Percentiles rank a stretch among this genome's conserved stretches.
phyloP scores from a whole-genome alignment of 208 protist genomes.

The Leishmania braziliensis region DNA sequence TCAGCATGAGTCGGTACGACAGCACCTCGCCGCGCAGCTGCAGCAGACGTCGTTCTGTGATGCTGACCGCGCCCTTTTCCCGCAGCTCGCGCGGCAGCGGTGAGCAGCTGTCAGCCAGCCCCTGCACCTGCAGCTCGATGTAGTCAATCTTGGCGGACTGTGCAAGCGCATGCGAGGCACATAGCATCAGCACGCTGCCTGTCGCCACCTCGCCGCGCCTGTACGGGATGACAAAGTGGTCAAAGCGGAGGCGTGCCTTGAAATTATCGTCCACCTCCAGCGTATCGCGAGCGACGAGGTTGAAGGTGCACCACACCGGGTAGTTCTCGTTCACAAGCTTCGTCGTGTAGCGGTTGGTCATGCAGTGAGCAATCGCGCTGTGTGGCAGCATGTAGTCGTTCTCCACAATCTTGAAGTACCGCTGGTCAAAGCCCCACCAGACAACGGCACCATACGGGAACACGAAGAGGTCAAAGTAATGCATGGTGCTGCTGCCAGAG shows the following conservation, averaged over 20 bases:
- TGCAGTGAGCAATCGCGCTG: constrained; percentile 51
- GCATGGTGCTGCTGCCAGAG: neutral
- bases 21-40: constrained; percentile 75
- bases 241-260: constrained; percentile 57
- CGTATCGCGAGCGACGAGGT: constrained; percentile 50
- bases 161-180: constrained; percentile 69
- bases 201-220: constrained; percentile 59
- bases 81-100: constrained; percentile 69
- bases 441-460: constrained; percentile 80
- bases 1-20: constrained; percentile 79
- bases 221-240: constrained; percentile 81
- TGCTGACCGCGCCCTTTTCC: constrained; percentile 60
- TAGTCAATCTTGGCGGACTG: constrained; percentile 87
- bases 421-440: constrained; percentile 82
- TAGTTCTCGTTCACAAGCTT: constrained; percentile 78
- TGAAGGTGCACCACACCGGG: constrained; percentile 85
- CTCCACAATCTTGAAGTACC: constrained; percentile 82
- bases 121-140: constrained; percentile 75
- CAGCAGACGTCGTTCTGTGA: constrained; percentile 66
- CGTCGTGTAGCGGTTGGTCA: constrained; percentile 73
- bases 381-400: constrained; percentile 81
- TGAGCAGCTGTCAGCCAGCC: constrained; percentile 65
- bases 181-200: constrained; percentile 70
- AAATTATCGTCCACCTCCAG: constrained; percentile 74
- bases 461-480: constrained; percentile 76